Base-by-base conservation (phyloP, 805 yeast species). In the Candida incommunis region DNA sequence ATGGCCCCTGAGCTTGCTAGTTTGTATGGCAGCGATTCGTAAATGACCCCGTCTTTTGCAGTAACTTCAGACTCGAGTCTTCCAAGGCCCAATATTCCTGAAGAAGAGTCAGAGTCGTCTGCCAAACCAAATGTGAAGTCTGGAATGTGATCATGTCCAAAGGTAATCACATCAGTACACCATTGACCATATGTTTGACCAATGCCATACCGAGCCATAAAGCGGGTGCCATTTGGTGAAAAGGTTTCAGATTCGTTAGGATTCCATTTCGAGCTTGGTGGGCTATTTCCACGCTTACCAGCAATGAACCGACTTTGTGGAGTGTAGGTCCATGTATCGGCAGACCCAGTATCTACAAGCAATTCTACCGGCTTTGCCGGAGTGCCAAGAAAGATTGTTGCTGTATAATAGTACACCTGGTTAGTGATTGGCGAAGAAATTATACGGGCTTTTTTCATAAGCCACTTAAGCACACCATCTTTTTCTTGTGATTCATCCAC, bases 131-230 rank as follows among this genome's bases (percentile, higher is more conserved):
- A 31, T 11, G 37, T 31, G 18, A 31, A 31, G 20, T n/a, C 37
- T 9, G 37, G 20, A n/a, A 31, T 16, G 5, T 31, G 46, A 62
- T 92, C 98, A 58, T 92, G 95, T 3, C 71, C 75, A 47, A 92
- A 73, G 3, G 96, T 86, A 65, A 85, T 88, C 26, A 57, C 59
- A 1, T 98, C 98, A 0, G 96, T 80, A n/a, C 94, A 80, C 41
- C 71, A 64, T 53, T 84, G 37, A 5, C 37, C 37, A 31, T 31
- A 31, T 18, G 37, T 31, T 7, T 9, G 7, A n/a, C 37, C 37
- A 4, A 31, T 31, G 20, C 37, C 37, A 18, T 31, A 31, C 18
- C 37, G 37, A 31, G 37, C 37, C 20, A 11, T 7, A 18, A 31
- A 31, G 5, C 37, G 37, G 20, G 37, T 31, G 5, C 18, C 18